Evolutionary conservation across 2,329 filamentous ascomycete genomes (phyloP).

Genomic region (Penicillium sp.): DNA sequence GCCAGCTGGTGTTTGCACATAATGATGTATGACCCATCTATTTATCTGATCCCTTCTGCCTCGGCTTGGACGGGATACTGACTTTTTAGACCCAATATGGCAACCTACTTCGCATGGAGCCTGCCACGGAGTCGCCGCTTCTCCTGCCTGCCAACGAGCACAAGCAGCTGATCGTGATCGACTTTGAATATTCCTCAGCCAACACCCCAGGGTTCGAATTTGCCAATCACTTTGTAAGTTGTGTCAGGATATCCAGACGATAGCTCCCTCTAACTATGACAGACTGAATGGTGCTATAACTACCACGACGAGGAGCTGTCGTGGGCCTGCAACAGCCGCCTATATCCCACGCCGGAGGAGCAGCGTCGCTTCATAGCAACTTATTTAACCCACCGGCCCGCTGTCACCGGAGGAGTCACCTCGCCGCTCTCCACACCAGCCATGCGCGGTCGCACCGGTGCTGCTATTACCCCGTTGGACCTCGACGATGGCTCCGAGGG

Average conservation of each 20-base stretch:
- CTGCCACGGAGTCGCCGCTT: constrained; percentile 71
- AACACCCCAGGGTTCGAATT: constrained; percentile 87
- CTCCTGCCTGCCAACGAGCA: constrained; percentile 88
- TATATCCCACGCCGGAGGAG: constrained; percentile 76
- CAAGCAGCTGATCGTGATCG: constrained; percentile 94
- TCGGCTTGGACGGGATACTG: constrained; percentile 15
- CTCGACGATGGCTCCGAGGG: constrained; percentile 65
- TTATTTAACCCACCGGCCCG: constrained; percentile 78
- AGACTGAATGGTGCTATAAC: constrained; percentile 95
- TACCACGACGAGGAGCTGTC: constrained; percentile 72
- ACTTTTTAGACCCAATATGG: constrained; percentile 83
- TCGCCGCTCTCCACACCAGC: constrained; percentile 31
- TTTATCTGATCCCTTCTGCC: not conserved
- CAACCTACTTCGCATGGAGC: constrained; percentile 81
- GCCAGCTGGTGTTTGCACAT: constrained; percentile 87
- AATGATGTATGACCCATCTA: constrained; percentile 70
- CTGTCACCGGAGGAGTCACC: constrained; percentile 32
- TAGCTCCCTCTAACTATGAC: constrained; percentile 12
- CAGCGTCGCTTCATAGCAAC: constrained; percentile 81
- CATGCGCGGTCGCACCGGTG: constrained; percentile 53
- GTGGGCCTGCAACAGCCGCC: constrained; percentile 63
- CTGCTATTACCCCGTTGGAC: constrained; percentile 66
- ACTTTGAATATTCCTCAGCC: constrained; percentile 94
- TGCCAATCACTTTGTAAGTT: constrained; percentile 84
- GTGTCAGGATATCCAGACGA: not conserved